Evolutionary conservation across 176 grass and related monocot genomes (phyloP).

Genomic region (Coix lacrymajobi): DNA sequence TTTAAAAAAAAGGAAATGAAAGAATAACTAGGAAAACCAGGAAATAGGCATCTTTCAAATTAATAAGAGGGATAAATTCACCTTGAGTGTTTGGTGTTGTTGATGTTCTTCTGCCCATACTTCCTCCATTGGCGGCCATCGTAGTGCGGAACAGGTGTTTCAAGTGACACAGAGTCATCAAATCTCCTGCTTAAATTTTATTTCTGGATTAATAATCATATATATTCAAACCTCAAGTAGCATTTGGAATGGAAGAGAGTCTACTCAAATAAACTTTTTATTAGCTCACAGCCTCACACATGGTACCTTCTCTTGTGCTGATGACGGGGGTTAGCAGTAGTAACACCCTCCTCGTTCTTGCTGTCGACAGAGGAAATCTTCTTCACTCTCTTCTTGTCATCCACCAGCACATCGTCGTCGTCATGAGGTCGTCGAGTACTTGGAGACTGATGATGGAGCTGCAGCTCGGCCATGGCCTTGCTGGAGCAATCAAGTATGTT

Average conservation of each 20-base stretch:
- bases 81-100: slow-evolving; percentile 34
- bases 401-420: not conserved
- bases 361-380: not conserved
- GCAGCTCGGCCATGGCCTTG: slow-evolving; percentile 29
- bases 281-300: not conserved
- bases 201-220: not conserved
- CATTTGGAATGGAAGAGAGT: not conserved
- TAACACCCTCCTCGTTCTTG: not conserved
- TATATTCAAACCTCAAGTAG: not conserved
- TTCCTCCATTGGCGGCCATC: slow-evolving; percentile 57
- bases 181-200: slow-evolving; percentile 23
- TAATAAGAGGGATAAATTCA: not conserved
- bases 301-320: slow-evolving; percentile 33
- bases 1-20: not conserved
- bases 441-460: not conserved
- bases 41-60: not conserved
- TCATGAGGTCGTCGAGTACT: not conserved
- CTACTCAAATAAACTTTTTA: not conserved
- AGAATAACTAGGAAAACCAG: not conserved
- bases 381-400: slow-evolving; percentile 17
- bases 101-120: slow-evolving; percentile 56
- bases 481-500: slow-evolving; percentile 31
- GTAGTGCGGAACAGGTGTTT: slow-evolving; percentile 32
- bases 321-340: slow-evolving; percentile 12
- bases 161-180: slow-evolving; percentile 20